phyloP scores from a whole-genome alignment of 176 grass and related monocot species.

The Pontederia crassipes region DNA sequence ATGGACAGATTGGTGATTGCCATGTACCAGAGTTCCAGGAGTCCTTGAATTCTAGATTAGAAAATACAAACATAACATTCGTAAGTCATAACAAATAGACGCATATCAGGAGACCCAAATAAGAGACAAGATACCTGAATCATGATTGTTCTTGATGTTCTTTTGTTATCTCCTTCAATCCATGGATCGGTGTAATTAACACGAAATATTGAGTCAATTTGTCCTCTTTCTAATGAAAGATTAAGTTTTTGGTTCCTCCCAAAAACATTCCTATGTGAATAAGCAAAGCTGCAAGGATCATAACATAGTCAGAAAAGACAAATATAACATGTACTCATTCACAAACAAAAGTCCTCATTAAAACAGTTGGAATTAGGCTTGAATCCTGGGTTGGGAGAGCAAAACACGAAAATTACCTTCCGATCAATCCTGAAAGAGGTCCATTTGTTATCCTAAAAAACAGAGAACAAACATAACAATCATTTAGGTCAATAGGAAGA shows the following conservation, averaged over 20 bases:
- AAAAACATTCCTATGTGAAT: constrained; percentile 92
- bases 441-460: constrained; percentile 86
- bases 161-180: constrained; percentile 94
- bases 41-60: constrained; percentile 68
- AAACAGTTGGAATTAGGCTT: background rate
- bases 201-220: constrained; percentile 87
- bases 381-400: background rate
- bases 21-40: constrained; percentile 82
- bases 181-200: constrained; percentile 92
- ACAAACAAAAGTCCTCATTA: background rate
- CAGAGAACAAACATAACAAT: constrained; percentile 13
- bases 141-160: constrained; percentile 74
- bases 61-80: constrained; percentile 15
- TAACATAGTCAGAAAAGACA: background rate
- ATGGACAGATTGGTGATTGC: constrained; percentile 50
- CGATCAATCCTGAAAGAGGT: constrained; percentile 95
- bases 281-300: constrained; percentile 66
- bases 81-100: constrained; percentile 2
- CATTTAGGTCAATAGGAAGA: background rate
- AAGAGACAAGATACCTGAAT: constrained; percentile 47
- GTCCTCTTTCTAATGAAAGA: constrained; percentile 83
- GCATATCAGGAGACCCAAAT: constrained; percentile 7
- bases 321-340: background rate
- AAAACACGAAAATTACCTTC: constrained; percentile 41
- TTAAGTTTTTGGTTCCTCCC: constrained; percentile 92